Percentiles rank a stretch among this genome's conserved stretches.
phyloP scores from a whole-genome alignment of 2,329 filamentous ascomycete genomes.

The Orbilia javanica region DNA sequence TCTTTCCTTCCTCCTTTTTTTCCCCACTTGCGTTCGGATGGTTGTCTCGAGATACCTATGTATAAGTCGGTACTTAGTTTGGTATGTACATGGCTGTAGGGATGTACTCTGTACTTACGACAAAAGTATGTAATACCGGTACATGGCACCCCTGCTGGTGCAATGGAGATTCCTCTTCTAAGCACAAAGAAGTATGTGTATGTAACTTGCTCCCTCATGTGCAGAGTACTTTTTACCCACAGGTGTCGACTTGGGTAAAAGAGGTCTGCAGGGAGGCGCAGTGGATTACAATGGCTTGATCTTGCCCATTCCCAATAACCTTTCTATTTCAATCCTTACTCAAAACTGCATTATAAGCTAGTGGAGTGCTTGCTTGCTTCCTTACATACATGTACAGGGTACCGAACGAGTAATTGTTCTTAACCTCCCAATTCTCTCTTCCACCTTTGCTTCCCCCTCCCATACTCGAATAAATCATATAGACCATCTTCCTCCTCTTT shows the following conservation, averaged over 20 bases:
- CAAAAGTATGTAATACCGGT: constrained; percentile 13
- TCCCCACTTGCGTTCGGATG: constrained; percentile 47
- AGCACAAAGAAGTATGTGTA: constrained; percentile 41
- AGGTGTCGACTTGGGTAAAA: constrained; percentile 20
- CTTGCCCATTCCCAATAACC: constrained; percentile 31
- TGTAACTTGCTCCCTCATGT: constrained; percentile 1
- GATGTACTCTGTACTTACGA: not conserved
- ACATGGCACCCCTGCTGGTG: constrained; percentile 35
- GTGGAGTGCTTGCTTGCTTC: not conserved
- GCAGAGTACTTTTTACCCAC: not conserved
- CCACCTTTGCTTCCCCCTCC: not conserved
- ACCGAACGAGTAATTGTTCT: not conserved
- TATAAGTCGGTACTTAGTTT: not conserved
- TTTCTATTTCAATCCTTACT: constrained; percentile 12
- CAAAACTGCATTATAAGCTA: constrained; percentile 7
- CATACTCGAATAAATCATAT: not conserved
- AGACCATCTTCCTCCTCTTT: not conserved
- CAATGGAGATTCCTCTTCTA: constrained; percentile 40
- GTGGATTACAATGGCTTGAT: constrained; percentile 33
- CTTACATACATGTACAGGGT: not conserved
- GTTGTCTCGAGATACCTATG: constrained; percentile 24
- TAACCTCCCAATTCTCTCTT: not conserved
- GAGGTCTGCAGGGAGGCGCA: constrained; percentile 42
- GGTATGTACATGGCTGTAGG: not conserved
- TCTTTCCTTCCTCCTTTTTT: constrained; percentile 6